These are phyloP conservation scores for Populus simonii DNA, from an alignment of 345 rosid species.

Conservation along the genomic window DNA sequence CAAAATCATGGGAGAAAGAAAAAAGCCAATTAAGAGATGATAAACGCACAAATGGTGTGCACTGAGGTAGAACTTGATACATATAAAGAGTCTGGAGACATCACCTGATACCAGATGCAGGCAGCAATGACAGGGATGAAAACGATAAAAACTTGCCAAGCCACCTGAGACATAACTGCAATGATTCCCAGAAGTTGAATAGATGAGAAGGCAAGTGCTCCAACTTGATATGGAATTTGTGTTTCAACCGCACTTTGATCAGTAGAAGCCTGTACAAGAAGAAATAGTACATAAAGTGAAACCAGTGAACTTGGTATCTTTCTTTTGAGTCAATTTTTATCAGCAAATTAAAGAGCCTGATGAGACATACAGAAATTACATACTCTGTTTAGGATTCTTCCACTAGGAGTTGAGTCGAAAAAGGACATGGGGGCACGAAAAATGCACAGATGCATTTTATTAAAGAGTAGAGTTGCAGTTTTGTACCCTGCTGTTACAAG, in stretches of 20 bases:
- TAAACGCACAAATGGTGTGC: no score
- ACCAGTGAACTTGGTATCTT: no score
- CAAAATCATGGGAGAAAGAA: no score
- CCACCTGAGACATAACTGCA: slow-evolving; percentile 75
- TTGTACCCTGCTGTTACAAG: slow-evolving; percentile 59
- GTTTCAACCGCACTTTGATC: slow-evolving; percentile 70
- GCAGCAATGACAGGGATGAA: slow-evolving; percentile 63
- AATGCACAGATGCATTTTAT: slow-evolving; percentile 62
- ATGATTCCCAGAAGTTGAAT: slow-evolving; percentile 68
- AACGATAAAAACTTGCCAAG: slow-evolving; percentile 76
- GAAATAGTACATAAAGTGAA: not conserved
- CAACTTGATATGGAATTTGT: slow-evolving; percentile 46
- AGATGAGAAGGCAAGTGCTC: slow-evolving; percentile 38
- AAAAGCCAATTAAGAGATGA: no score
- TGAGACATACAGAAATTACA: slow-evolving; percentile 2
- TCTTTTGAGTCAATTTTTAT: no score
- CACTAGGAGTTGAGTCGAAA: slow-evolving; percentile 83
- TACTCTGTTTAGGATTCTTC: slow-evolving; percentile 67
- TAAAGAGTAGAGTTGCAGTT: slow-evolving; percentile 69
- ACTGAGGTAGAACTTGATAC: no score
- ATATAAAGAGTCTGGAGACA: not conserved
- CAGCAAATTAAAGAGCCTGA: not conserved
- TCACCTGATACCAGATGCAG: slow-evolving; percentile 82
- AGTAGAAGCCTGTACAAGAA: slow-evolving; percentile 61
- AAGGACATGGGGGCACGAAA: slow-evolving; percentile 79